Base-by-base conservation (phyloP, 1,284 basidiomycete species). In the Microbotryomycetes sp. region DNA sequence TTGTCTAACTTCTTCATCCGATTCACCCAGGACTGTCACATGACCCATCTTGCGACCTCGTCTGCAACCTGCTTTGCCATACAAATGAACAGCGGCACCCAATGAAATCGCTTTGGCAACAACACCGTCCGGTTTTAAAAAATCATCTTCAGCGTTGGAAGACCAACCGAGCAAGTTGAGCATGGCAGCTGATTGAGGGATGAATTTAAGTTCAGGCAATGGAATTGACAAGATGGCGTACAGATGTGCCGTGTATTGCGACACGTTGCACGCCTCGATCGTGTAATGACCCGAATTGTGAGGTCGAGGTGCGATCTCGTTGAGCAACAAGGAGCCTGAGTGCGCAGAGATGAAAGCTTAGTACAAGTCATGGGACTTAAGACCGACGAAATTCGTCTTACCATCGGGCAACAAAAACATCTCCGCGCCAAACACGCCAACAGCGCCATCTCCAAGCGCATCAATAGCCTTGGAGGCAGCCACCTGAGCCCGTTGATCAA, bases 201-300 rank as follows among this genome's bases (percentile, higher is more conserved):
- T 90, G 65, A 98, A 83, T 0, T 83, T 79, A 1, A 93, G 93
- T 16, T 87, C 89, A 25, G 94, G 94, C 19, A 98, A 82, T 2
- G 94, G 92, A 12, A 97, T 81, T 46, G 82, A 84, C 23, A 97
- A 84, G 75, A 98, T 93, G n/a, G 93, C 90, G 32, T 93, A 90
- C 46, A 98, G 85, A 76, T 98, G 96, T 73, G 97, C 97, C 76
- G 94, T 92, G 79, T 92, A 99, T 78, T 98, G 96, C 15, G 92
- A 97, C 3, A 92, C 89, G 70, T 91, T 82, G 76, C 91, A 96
- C 0, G 94, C 93, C 78, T 97, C 94, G 74, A 98, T 97, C n/a
- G 94, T 97, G 77, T 97, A 97, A 76, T 99, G 96, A 0, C 94
- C 94, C 9, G 92, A 97, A 78, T 98, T 99, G 77, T 99, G 96